A percentile compares a stretch with the other conserved stretches of the same genome.
These are phyloP conservation scores for Plicaturopsis crispa DNA, from an alignment of 768 basidiomycete genomes.

Conservation along the genomic window DNA sequence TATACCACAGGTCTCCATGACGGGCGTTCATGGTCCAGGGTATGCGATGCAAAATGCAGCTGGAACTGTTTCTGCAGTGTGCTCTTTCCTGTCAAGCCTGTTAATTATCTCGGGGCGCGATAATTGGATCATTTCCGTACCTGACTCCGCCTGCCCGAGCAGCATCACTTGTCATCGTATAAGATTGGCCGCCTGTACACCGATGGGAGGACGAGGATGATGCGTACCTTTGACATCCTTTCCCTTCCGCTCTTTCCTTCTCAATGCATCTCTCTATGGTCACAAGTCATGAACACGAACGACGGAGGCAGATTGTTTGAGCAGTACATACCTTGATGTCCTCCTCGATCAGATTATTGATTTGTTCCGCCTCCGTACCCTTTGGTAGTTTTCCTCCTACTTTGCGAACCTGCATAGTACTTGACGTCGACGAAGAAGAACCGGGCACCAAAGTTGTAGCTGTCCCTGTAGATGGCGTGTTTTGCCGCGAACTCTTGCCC, in stretches of 20 bases:
- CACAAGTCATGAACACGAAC: background rate
- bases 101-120: background rate
- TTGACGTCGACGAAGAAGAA: too few species aligned
- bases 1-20: slow-evolving; percentile 78
- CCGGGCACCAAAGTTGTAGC: too few species aligned
- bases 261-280: slow-evolving; percentile 39
- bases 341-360: slow-evolving; percentile 48
- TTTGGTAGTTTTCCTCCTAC: slow-evolving; percentile 23
- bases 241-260: slow-evolving; percentile 35
- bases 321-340: slow-evolving; percentile 37
- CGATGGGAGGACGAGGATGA: slow-evolving; percentile 3
- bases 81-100: slow-evolving; percentile 51
- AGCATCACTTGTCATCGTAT: slow-evolving; percentile 45
- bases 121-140: slow-evolving; percentile 13
- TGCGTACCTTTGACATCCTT: slow-evolving; percentile 47
- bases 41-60: slow-evolving; percentile 64
- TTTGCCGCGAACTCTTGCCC: too few species aligned
- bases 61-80: slow-evolving; percentile 84
- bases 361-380: slow-evolving; percentile 35
- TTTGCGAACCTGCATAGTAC: too few species aligned
- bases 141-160: slow-evolving; percentile 72
- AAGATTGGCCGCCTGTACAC: slow-evolving; percentile 1
- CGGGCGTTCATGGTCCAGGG: slow-evolving; percentile 62
- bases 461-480: too few species aligned
- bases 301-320: background rate